Conservation (phyloP, 2,329 filamentous ascomycete species). For the Fusarium acutatum region DNA sequence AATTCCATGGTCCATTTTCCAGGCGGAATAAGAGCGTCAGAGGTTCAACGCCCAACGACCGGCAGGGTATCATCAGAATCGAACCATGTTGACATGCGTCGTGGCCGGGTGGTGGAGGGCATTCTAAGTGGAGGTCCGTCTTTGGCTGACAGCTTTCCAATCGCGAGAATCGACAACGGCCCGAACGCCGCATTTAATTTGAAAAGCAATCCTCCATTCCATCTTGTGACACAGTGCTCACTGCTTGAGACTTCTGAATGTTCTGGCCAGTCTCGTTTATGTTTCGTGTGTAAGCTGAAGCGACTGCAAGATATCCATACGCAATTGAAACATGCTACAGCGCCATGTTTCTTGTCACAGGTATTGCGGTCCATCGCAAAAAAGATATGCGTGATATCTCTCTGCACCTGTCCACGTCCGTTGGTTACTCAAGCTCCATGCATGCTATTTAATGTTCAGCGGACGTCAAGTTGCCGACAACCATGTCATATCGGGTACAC, state of each 20-base stretch:
- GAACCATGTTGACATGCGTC: slow-evolving; percentile 27
- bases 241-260: background rate
- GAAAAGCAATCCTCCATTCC: slow-evolving; percentile 3
- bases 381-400: background rate
- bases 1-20: background rate
- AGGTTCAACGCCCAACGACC: slow-evolving; percentile 6
- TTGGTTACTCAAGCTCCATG: slow-evolving; percentile 11
- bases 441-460: slow-evolving; percentile 22
- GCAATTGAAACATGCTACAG: slow-evolving; percentile 4
- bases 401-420: background rate
- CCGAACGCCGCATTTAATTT: slow-evolving; percentile 20
- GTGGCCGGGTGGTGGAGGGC: slow-evolving; percentile 20
- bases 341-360: slow-evolving; percentile 2
- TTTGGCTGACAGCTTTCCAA: slow-evolving; percentile 14
- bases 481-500: background rate
- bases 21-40: background rate
- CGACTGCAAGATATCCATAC: background rate
- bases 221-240: slow-evolving; percentile 14
- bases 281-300: background rate
- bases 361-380: background rate
- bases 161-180: slow-evolving; percentile 21
- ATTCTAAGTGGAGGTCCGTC: slow-evolving; percentile 15
- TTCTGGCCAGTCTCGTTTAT: background rate
- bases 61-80: slow-evolving; percentile 26
- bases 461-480: background rate